Percentiles rank a stretch among this genome's conserved stretches.
These are phyloP conservation scores for Cladosporium sphaerospermum DNA, from an alignment of 2,329 filamentous ascomycete species.

Conservation along the genomic window DNA sequence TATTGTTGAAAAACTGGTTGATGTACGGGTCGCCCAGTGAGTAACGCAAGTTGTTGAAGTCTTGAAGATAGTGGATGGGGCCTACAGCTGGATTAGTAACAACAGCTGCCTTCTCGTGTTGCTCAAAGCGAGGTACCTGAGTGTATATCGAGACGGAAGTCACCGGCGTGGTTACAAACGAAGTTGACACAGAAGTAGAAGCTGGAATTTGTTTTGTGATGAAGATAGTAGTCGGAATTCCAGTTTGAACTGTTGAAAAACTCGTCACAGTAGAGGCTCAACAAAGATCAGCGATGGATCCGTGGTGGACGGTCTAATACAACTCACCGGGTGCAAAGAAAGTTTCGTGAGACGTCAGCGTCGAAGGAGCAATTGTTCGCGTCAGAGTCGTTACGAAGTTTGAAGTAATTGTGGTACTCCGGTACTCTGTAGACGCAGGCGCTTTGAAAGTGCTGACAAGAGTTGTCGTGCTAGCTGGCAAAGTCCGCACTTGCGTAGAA, in stretches of 20 bases:
- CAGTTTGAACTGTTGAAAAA: not conserved
- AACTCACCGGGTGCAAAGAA: slow-evolving; percentile 1
- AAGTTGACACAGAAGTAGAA: not conserved
- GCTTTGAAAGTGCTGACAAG: not conserved
- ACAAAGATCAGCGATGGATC: not conserved
- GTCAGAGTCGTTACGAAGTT: slow-evolving; percentile 1
- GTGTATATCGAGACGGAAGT: slow-evolving; percentile 6
- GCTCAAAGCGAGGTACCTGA: not conserved
- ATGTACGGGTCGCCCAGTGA: not conserved
- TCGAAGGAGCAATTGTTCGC: slow-evolving; percentile 1
- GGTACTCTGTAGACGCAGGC: not conserved
- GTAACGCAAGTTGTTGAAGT: not conserved
- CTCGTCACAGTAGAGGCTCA: not conserved
- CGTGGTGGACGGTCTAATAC: not conserved
- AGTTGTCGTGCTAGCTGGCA: not conserved
- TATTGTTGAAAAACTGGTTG: not conserved
- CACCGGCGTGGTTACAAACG: not conserved
- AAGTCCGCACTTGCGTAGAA: not conserved
- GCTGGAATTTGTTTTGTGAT: not conserved
- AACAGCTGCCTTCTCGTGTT: not conserved
- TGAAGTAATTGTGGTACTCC: not conserved
- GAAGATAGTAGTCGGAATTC: not conserved
- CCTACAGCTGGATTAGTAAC: not conserved
- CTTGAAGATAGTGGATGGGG: slow-evolving; percentile 1
- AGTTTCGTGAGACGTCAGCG: not conserved